These are phyloP conservation scores for Pulicaria dysenterica DNA, from an alignment of 129 eudicot genomes.

Conservation along the genomic window DNA sequence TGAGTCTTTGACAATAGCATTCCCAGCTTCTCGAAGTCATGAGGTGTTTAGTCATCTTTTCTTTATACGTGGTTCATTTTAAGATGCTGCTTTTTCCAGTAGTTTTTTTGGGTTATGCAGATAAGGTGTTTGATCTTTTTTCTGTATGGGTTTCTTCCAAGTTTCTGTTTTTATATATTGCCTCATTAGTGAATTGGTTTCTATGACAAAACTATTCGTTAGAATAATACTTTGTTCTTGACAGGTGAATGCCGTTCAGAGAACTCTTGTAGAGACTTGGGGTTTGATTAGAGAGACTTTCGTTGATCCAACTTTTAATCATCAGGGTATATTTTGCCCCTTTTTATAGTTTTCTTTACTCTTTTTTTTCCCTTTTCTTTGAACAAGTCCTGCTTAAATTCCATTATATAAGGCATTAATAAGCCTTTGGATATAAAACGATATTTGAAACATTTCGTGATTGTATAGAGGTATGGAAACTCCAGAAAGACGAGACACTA, in stretches of 20 bases:
- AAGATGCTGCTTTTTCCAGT: too few species aligned
- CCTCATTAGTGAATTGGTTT: too few species aligned
- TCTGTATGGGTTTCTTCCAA: slow-evolving; percentile 13
- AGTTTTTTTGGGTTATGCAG: slow-evolving; percentile 11
- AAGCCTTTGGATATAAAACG: not conserved
- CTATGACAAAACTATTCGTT: not conserved
- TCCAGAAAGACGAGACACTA: not conserved
- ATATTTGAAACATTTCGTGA: not conserved
- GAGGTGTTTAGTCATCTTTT: slow-evolving; percentile 52
- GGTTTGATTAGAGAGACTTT: slow-evolving; percentile 95
- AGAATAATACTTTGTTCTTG: slow-evolving; percentile 9
- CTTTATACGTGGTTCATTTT: not conserved
- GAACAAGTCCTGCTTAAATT: not conserved
- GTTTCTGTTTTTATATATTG: not conserved
- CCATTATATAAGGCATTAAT: not conserved
- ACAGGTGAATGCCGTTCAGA: slow-evolving; percentile 89
- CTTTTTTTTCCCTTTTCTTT: not conserved
- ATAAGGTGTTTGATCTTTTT: slow-evolving; percentile 20
- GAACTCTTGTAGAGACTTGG: slow-evolving; percentile 99
- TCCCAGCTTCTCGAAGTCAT: slow-evolving; percentile 85
- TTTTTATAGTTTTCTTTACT: not conserved
- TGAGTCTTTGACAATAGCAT: slow-evolving; percentile 83
- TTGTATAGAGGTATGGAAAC: not conserved
- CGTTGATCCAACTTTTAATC: slow-evolving; percentile 91
- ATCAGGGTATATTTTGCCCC: slow-evolving; percentile 58